Evolutionary conservation across 495 filamentous ascomycete genomes (phyloP), one percentile per base, ranked within the genome.

Genomic region (Immersiella caudata): DNA sequence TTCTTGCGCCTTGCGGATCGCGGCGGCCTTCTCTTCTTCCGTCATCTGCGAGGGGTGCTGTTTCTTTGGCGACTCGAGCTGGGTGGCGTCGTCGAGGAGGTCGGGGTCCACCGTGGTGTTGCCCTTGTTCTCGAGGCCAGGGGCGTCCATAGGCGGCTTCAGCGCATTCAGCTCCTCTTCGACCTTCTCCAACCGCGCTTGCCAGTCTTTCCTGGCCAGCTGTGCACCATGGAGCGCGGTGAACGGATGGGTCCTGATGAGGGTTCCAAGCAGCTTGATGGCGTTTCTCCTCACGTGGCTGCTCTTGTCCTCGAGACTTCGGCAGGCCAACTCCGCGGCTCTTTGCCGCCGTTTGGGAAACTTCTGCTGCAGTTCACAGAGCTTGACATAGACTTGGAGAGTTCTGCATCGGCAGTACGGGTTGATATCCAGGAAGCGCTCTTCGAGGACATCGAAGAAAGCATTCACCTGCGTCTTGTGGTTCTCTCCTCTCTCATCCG

Each of bases 201-300:
- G 84, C 95, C 96, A 98, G 46, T 97, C 94, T 65, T 90, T 91
- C 64, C 86, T 84, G 24, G 88, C 89, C 8, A 98, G 85, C 66
- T 93, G 90, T 0, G 93, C 93, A 36, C 94, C 96, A 72, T 98
- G 94, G 76, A 97, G 88, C 11, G 91, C 89, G 61, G 89, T 90
- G 74, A 97, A 99, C 2, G 95, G 96, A 73, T 99, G 96, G 0
- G 93, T 97, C 33, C 91, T 90, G 63, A 98, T 90, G 11, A 99
- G 82, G 61, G 90, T 90, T 1, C 89, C 91, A 16, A 98, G 83
- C 29, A 99, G 81, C 72, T 96, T 97, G 76, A 99, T 96, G 0
- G 96, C 93, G 74, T 98, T 97, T 49, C 93, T 88, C 68, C 95
- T 85, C 22, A 98, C 95, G 75, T 98, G 94, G 76, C 96, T 98